Evolutionary conservation across 768 basidiomycete species (phyloP), one percentile per base, ranked within the genome.

Genomic region (Psilocybe azurescens): DNA sequence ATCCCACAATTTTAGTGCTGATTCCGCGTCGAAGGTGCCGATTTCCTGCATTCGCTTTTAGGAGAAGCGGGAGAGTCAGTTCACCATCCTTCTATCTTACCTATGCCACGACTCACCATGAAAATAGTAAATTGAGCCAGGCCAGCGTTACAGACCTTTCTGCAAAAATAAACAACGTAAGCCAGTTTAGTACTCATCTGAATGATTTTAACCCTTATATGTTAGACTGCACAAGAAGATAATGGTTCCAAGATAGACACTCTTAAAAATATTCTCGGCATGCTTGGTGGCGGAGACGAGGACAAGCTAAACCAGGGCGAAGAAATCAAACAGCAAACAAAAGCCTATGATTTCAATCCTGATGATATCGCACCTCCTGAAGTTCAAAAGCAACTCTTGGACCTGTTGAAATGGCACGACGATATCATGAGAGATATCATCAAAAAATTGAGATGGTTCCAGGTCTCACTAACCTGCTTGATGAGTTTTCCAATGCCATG

Each of bases 391-490:
- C 79, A 83, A 55, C 73, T 90, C 3, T 77, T 84, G 70, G 76
- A 83, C 53, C 72, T 90, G 20, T 73, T 91, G 39, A 82, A 79
- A 59, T 91, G 89, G 86, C 82, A 86, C 44, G 90, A 91, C 67
- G 77, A 75, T 28, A 75, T 90, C 48, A 84, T 84, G 73, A 73
- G 81, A 44, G 79, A 81, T 50, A 75, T 88, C 7, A 70, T 79
- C 13, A 77, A 80, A 67, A 79, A 70, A 87, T 91, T 38, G 86
- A 88, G 66, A 84, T 85, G 78, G 81, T 91, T 24, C 90, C 89
- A 14, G 89, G 89, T 1, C 75, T 90, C 20, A 70, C 72, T 30
- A 73, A 79, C n/a, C 73, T 90, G 41, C 72, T 90, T 3, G 89
- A 90, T 47, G 79, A 85, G 64, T 74, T 91, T 47, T 82, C 85